A percentile compares a stretch with the other conserved stretches of the same genome.
phyloP scores from a whole-genome alignment of 2,329 filamentous ascomycete genomes.

The Cladosporium oxysporum region DNA sequence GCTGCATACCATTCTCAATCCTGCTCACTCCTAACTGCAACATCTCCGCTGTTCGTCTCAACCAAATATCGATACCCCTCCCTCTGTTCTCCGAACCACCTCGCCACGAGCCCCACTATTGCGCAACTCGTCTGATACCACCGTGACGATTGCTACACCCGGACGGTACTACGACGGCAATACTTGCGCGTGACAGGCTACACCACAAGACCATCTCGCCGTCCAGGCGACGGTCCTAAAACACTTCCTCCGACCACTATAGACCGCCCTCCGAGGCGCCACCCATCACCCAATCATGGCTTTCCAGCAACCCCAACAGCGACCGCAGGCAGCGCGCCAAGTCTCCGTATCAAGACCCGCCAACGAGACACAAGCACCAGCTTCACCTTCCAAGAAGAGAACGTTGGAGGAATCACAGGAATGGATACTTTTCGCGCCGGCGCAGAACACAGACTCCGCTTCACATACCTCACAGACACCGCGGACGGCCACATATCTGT shows the following conservation, averaged over 20 bases:
- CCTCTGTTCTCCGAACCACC: background rate
- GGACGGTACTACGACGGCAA: background rate
- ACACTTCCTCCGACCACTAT: background rate
- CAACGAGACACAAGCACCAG: slow-evolving; percentile 20
- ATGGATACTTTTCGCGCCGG: slow-evolving; percentile 87
- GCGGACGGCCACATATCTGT: slow-evolving; percentile 70
- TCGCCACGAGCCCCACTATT: background rate
- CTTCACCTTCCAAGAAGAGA: slow-evolving; percentile 45
- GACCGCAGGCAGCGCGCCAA: slow-evolving; percentile 30
- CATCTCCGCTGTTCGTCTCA: background rate
- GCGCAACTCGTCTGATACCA: background rate
- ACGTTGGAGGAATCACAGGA: slow-evolving; percentile 75
- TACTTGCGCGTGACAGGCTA: slow-evolving; percentile 8
- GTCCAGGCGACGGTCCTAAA: background rate
- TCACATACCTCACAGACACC: slow-evolving; percentile 68
- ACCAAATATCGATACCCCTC: background rate
- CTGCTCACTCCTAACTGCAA: background rate
- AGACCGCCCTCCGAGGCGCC: slow-evolving; percentile 16
- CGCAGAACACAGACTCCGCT: slow-evolving; percentile 54
- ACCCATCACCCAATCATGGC: slow-evolving; percentile 30
- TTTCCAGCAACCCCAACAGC: slow-evolving; percentile 38
- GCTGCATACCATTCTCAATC: background rate
- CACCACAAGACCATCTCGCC: slow-evolving; percentile 11
- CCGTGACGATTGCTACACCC: background rate
- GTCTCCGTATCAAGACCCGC: slow-evolving; percentile 25